Evolutionary conservation across 192 early-diverging fungal species (phyloP), one percentile per base, ranked within the genome.

Genomic region (Backusella circina): DNA sequence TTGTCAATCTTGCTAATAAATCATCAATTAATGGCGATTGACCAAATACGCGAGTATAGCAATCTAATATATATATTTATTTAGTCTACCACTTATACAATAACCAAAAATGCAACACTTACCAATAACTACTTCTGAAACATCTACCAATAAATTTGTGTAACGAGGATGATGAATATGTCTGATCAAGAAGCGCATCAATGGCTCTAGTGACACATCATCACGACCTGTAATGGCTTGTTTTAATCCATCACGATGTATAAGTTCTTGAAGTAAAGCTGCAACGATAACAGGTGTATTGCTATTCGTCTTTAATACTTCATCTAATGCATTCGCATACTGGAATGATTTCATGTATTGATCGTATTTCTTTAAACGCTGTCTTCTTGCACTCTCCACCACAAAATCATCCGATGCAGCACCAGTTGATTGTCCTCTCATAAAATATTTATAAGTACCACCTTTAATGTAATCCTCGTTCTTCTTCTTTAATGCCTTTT

Each of bases 321-420:
- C 90, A 82, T 99, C 96, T 28, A 99, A 83, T 15, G 97, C 97
- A 47, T 95, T 93, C 18, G 87, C 88, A 76, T 96, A 97, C 75
- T 95, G 88, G 84, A 98, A 99, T 44, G 81, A 86, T 72, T 91
- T 93, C 79, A 99, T 80, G 32, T 88, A 88, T 72, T 90, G 82
- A 86, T 99, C 97, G 76, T 96, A 99, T 74, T 87, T 81, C 26
- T 89, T 84, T 37, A 98, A 84, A 8, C 87, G 86, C 61, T 85
- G 83, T 67, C 84, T 81, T 72, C 89, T 86, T 74, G 82, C 82
- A 26, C 86, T 76, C 81, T 97, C 96, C 32, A 98, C 86, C 57
- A 86, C 84, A 76, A 95, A 86, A 80, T 97, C 96, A 50, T 90
- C 91, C 64, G 88, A 15, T 41, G 73, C 85, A 10, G 87, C 88